Percentiles rank a stretch among this genome's conserved stretches.
Evolutionary conservation across 495 filamentous ascomycete species (phyloP).

Genomic region (Alectoria sarmentosa): DNA sequence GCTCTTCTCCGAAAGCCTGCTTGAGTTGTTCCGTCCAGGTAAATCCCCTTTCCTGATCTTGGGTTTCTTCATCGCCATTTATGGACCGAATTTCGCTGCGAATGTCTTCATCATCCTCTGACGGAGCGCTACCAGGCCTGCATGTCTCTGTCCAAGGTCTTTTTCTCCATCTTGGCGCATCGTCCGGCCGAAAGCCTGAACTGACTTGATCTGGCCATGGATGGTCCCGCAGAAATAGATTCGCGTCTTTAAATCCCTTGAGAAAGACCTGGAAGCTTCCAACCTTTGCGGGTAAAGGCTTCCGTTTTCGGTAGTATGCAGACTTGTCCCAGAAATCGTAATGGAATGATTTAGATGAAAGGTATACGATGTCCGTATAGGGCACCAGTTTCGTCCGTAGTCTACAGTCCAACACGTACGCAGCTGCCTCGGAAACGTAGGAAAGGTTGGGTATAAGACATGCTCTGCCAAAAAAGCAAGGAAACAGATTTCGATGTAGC

Average conservation of each 20-base stretch:
- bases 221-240: conserved; percentile 87
- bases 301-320: conserved; percentile 78
- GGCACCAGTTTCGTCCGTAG: conserved; percentile 88
- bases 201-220: conserved; percentile 96
- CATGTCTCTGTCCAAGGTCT: conserved; percentile 82
- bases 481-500: conserved; percentile 91
- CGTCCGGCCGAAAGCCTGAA: conserved; percentile 64
- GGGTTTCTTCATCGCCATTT: conserved; percentile 42
- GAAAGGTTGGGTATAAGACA: conserved; percentile 98
- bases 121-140: conserved; percentile 58
- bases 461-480: conserved; percentile 91
- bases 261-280: conserved; percentile 98
- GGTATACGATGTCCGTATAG: conserved; percentile 88
- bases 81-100: conserved; percentile 41
- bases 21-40: conserved; percentile 86
- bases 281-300: conserved; percentile 80
- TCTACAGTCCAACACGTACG: conserved; percentile 87
- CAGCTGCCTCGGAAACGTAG: conserved; percentile 96
- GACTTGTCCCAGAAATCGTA: conserved; percentile 96
- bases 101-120: conserved; percentile 66
- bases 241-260: conserved; percentile 94
- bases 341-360: conserved; percentile 95
- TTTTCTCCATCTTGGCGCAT: conserved; percentile 62
- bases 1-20: conserved; percentile 85
- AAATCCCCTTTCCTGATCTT: conserved; percentile 45